Percentiles rank a stretch among this genome's conserved stretches.
These are phyloP conservation scores for Penicillium turbatum DNA, from an alignment of 495 filamentous ascomycete species.

Conservation along the genomic window DNA sequence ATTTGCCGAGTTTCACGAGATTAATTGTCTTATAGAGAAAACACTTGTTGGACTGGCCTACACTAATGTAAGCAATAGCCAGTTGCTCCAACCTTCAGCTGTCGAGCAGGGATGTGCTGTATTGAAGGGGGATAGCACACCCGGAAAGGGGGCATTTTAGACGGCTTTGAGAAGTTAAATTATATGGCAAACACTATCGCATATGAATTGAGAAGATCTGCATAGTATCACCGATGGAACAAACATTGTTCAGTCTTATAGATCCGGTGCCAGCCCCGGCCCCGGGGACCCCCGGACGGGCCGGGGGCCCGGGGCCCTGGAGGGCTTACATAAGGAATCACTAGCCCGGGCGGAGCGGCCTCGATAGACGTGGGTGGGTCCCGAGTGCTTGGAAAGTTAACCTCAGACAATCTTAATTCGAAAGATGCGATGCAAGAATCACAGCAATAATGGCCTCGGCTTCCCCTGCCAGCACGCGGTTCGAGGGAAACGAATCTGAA, in stretches of 20 bases:
- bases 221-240: too few species aligned
- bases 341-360: too few species aligned
- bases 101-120: slow-evolving; percentile 6
- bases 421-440: background rate
- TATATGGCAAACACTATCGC: too few species aligned
- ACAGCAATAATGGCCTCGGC: slow-evolving; percentile 17
- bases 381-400: background rate
- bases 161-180: background rate
- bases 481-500: slow-evolving; percentile 18
- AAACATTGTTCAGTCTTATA: too few species aligned
- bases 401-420: background rate
- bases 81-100: background rate
- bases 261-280: too few species aligned
- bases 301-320: too few species aligned
- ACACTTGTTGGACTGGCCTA: slow-evolving; percentile 3
- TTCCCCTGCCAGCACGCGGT: slow-evolving; percentile 13
- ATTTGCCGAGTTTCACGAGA: background rate
- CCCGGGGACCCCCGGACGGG: too few species aligned
- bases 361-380: too few species aligned
- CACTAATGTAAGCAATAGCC: background rate
- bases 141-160: slow-evolving; percentile 2
- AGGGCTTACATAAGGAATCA: too few species aligned
- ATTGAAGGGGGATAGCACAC: background rate
- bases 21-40: background rate
- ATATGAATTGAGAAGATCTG: too few species aligned